These are phyloP conservation scores for Arabidopsis hybrid DNA, from an alignment of 441 rosid species.

Conservation along the genomic window DNA sequence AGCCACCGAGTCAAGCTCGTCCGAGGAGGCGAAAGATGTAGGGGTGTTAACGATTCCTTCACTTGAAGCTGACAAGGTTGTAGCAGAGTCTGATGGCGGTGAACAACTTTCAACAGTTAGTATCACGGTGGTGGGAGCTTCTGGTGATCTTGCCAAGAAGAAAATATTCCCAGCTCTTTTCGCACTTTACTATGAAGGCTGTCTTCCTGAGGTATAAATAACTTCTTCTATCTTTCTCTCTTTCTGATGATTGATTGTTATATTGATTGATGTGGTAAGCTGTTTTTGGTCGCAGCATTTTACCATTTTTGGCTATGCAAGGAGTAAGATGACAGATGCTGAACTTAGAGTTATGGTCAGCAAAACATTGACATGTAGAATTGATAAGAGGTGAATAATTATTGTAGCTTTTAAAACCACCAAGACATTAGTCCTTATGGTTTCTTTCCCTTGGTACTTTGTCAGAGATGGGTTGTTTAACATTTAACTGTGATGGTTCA, in stretches of 20 bases:
- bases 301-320: conserved; percentile 86
- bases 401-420: background rate
- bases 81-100: conserved; percentile 45
- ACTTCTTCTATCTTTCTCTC: conserved; percentile 56
- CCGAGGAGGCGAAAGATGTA: conserved; percentile 51
- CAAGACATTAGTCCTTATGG: conserved; percentile 1
- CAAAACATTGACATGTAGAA: conserved; percentile 89
- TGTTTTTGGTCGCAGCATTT: conserved; percentile 63
- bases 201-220: conserved; percentile 79
- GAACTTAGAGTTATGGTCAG: conserved; percentile 91
- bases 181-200: conserved; percentile 91
- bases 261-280: conserved; percentile 17
- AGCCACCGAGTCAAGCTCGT: conserved; percentile 51
- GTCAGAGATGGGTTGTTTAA: conserved; percentile 14
- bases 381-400: conserved; percentile 77
- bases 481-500: conserved; percentile 39
- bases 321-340: conserved; percentile 93
- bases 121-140: conserved; percentile 93
- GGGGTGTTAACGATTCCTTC: conserved; percentile 53
- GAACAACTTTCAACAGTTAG: conserved; percentile 66
- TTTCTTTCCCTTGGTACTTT: conserved; percentile 21
- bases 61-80: conserved; percentile 34
- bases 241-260: conserved; percentile 36
- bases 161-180: conserved; percentile 98
- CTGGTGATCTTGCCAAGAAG: conserved; percentile 99